Evolutionary conservation across 23 red algal species (phyloP).

Genomic region (Gracilaria caudata): DNA sequence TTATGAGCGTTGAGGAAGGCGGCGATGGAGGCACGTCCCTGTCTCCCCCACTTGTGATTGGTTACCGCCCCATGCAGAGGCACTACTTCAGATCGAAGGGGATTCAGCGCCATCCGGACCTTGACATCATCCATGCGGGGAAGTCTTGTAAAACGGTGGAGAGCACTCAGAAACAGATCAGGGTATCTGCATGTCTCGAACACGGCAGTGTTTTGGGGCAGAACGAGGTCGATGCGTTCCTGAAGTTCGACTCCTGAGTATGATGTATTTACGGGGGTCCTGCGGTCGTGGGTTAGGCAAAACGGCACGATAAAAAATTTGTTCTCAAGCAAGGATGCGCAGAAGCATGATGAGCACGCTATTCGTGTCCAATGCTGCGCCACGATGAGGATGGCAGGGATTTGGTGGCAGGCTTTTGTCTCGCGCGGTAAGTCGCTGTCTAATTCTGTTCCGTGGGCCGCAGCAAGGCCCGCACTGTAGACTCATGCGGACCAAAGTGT

Average conservation of each 20-base stretch:
- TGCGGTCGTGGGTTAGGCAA: neutral
- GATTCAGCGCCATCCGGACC: slow-evolving; percentile 40
- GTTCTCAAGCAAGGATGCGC: neutral
- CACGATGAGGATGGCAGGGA: neutral
- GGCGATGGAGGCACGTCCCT: slow-evolving; percentile 21
- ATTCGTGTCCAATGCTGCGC: neutral
- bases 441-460: neutral
- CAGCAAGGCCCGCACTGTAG: neutral
- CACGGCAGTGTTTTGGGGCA: neutral
- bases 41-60: slow-evolving; percentile 43
- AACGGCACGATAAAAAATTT: neutral
- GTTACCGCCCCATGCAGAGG: slow-evolving; percentile 38
- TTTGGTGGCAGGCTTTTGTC: neutral
- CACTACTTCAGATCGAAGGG: slow-evolving; percentile 34
- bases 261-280: neutral
- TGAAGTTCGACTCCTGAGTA: no score
- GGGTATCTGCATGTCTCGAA: neutral
- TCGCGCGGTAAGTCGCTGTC: neutral
- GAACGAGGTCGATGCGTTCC: neutral
- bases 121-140: neutral
- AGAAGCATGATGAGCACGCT: no score
- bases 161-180: neutral
- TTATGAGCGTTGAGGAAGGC: slow-evolving; percentile 39
- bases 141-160: neutral
- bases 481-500: neutral